Evolutionary conservation across 805 yeast species (phyloP).

Genomic region (Yarrowia porcina): DNA sequence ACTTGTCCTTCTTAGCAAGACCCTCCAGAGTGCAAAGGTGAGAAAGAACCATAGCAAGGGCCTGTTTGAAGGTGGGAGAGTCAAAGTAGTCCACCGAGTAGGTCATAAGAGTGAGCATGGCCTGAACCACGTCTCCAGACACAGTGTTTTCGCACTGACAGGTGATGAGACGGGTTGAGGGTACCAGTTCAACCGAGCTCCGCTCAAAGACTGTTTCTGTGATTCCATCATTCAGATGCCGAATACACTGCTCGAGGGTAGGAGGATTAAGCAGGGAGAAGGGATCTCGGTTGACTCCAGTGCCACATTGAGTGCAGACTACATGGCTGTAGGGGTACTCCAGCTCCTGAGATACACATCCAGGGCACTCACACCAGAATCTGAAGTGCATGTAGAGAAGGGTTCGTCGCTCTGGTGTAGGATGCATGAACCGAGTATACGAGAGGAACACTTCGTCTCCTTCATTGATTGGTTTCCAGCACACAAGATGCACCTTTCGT

Average conservation of each 20-base stretch:
- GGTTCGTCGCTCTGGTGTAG: slow-evolving; percentile 3
- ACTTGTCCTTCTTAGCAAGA: neutral
- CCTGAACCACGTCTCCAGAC: neutral
- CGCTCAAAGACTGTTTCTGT: neutral
- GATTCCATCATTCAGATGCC: neutral
- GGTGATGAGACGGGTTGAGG: neutral
- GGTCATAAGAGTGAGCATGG: neutral
- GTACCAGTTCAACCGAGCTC: neutral
- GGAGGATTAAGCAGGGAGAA: neutral
- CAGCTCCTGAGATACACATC: neutral
- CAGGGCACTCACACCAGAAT: slow-evolving; percentile 18
- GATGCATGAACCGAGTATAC: neutral
- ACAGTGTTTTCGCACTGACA: neutral
- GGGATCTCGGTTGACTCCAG: neutral
- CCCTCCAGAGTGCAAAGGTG: neutral
- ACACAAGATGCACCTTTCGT: neutral
- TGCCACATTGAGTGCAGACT: neutral
- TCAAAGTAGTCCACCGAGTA: neutral
- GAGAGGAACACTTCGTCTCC: slow-evolving; percentile 8
- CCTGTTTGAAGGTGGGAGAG: neutral
- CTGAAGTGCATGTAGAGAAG: slow-evolving; percentile 9
- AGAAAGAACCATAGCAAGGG: neutral
- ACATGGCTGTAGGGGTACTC: slow-evolving; percentile 3
- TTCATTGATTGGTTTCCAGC: slow-evolving; percentile 8
- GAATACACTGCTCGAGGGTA: neutral